Evolutionary conservation across 2,329 filamentous ascomycete genomes (phyloP).

Genomic region (Monilinia laxa): DNA sequence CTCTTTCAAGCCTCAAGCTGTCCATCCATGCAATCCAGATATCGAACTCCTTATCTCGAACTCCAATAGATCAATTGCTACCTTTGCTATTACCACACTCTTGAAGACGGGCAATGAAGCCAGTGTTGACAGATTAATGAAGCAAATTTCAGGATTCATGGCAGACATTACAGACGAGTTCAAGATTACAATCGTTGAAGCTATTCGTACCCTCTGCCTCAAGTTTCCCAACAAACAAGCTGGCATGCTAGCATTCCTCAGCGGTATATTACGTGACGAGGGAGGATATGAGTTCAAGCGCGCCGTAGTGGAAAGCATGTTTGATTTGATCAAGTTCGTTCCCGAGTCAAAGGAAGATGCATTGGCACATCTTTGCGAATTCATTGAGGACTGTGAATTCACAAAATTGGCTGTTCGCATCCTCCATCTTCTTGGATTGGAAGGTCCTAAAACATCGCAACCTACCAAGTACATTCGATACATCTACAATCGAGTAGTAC

Average conservation of each 20-base stretch:
- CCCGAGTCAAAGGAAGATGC: conserved; percentile 81
- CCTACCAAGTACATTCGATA: conserved; percentile 99
- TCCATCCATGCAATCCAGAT: conserved; percentile 92
- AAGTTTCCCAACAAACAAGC: conserved; percentile 99
- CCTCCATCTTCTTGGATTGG: conserved; percentile 86
- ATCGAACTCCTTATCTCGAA: conserved; percentile 97
- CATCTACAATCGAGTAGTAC: conserved; percentile 96
- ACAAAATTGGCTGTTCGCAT: conserved; percentile 96
- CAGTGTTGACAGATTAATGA: conserved; percentile 95
- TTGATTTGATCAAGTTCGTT: conserved; percentile 98
- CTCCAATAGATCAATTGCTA: conserved; percentile 94
- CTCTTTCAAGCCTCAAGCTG: conserved; percentile 90
- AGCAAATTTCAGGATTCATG: conserved; percentile 98
- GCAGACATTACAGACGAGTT: conserved; percentile 98
- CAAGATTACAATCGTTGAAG: conserved; percentile 99
- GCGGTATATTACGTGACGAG: conserved; percentile 93
- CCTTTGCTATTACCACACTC: conserved; percentile 95
- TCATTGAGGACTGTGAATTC: conserved; percentile 99
- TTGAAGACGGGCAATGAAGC: conserved; percentile 98
- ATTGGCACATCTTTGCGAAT: conserved; percentile 93
- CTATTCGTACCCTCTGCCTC: conserved; percentile 90
- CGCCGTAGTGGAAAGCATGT: conserved; percentile 97
- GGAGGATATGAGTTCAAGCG: conserved; percentile 98
- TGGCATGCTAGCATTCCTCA: conserved; percentile 95
- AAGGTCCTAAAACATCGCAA: conserved; percentile 91